Conservation (phyloP, 768 basidiomycete genomes). For the Mrakia blollopis region DNA sequence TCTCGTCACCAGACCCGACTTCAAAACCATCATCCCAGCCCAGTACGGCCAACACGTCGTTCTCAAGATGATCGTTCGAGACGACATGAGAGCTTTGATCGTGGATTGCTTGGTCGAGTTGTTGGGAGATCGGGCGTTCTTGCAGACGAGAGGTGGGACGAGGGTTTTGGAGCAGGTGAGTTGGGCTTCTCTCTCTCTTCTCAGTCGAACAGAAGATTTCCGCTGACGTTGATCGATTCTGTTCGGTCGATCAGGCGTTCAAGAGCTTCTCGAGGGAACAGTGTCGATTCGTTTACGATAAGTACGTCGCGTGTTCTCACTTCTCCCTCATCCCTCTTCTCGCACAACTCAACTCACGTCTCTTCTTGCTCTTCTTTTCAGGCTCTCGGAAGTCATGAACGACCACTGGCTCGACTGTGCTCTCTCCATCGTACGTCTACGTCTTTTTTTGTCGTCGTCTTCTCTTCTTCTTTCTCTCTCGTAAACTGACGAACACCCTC, state of each 20-base stretch:
- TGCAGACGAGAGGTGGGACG: conserved; percentile 9
- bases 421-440: not conserved
- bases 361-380: not conserved
- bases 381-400: conserved; percentile 16
- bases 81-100: conserved; percentile 11
- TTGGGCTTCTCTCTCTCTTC: not conserved
- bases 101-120: conserved; percentile 1
- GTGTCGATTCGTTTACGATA: conserved; percentile 10
- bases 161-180: conserved; percentile 7
- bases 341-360: not conserved
- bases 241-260: not conserved
- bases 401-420: conserved; percentile 18
- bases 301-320: not conserved
- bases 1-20: conserved; percentile 1
- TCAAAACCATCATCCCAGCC: not conserved
- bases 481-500: not conserved
- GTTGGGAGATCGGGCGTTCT: not conserved
- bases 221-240: not conserved
- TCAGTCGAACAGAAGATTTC: not conserved
- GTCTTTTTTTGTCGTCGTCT: not conserved
- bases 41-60: conserved; percentile 8
- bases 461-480: not conserved
- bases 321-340: not conserved
- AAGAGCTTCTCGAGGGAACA: conserved; percentile 11
- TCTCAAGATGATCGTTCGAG: conserved; percentile 19